Conservation (phyloP, 108 stramenopile species). For the Mediolabrus comicus region DNA sequence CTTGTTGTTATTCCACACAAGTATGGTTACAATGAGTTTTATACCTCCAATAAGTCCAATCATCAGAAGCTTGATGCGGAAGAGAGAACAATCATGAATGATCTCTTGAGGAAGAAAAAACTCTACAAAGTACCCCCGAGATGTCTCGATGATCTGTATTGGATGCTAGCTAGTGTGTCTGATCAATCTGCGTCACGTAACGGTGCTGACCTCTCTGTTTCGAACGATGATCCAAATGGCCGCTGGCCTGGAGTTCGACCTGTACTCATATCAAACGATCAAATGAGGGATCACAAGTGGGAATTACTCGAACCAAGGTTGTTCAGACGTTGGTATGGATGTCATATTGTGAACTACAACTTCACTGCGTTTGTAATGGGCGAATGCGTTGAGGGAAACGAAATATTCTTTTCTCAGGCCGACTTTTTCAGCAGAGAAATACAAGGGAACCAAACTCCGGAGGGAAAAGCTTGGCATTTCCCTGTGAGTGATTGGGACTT, state of each 20-base stretch:
- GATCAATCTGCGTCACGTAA: slow-evolving; percentile 58
- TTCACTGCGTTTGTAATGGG: slow-evolving; percentile 74
- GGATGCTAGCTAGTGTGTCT: slow-evolving; percentile 82
- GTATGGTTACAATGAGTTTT: slow-evolving; percentile 52
- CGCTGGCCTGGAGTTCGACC: slow-evolving; percentile 81
- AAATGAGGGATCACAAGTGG: slow-evolving; percentile 85
- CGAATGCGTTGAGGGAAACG: slow-evolving; percentile 57
- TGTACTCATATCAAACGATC: slow-evolving; percentile 81
- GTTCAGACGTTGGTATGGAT: slow-evolving; percentile 85
- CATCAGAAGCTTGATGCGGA: slow-evolving; percentile 19
- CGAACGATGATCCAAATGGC: slow-evolving; percentile 47
- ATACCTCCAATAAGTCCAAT: slow-evolving; percentile 22
- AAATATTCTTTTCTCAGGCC: slow-evolving; percentile 69
- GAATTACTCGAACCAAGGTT: slow-evolving; percentile 74
- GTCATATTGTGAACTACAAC: slow-evolving; percentile 77
- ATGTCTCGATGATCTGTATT: slow-evolving; percentile 82
- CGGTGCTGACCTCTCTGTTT: slow-evolving; percentile 54
- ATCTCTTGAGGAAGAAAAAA: slow-evolving; percentile 45
- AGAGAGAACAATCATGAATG: slow-evolving; percentile 35
- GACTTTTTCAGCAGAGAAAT: slow-evolving; percentile 90
- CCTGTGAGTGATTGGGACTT: slow-evolving; percentile 81
- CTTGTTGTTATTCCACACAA: slow-evolving; percentile 79
- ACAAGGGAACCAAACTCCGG: slow-evolving; percentile 54
- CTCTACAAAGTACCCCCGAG: slow-evolving; percentile 58
- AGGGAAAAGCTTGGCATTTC: slow-evolving; percentile 77